Conservation (phyloP, 2,329 filamentous ascomycete genomes). For the Camillea tinctor region DNA sequence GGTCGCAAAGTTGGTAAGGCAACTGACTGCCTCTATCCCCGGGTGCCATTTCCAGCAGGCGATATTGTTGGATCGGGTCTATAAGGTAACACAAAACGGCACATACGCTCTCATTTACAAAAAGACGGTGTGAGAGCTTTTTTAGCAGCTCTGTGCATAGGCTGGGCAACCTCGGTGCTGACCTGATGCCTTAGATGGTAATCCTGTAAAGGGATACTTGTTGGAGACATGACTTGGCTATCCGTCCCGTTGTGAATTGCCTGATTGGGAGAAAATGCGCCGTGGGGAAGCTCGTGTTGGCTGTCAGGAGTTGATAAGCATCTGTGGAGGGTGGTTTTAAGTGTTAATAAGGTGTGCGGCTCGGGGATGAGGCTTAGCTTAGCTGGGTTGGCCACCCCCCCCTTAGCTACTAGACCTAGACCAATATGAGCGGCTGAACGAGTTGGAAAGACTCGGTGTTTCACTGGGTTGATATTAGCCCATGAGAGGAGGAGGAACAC, state of each 20-base stretch:
- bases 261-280: not conserved
- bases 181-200: not conserved
- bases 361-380: constrained; percentile 18
- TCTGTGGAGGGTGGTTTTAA: constrained; percentile 6
- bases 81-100: not conserved
- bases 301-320: not conserved
- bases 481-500: constrained; percentile 6
- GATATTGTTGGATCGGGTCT: not conserved
- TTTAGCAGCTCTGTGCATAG: not conserved
- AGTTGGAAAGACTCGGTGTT: constrained; percentile 17
- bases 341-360: constrained; percentile 22
- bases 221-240: not conserved
- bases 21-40: not conserved
- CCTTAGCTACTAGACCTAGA: constrained; percentile 11
- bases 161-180: not conserved
- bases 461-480: constrained; percentile 12
- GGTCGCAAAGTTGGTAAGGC: not conserved
- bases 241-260: not conserved
- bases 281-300: not conserved
- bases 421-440: constrained; percentile 14
- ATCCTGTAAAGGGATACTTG: not conserved
- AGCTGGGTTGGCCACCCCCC: constrained; percentile 1
- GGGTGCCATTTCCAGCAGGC: not conserved
- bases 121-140: not conserved
- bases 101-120: not conserved